Evolutionary conservation across 306 rosid species (phyloP).

Genomic region (Cicer judaicum): DNA sequence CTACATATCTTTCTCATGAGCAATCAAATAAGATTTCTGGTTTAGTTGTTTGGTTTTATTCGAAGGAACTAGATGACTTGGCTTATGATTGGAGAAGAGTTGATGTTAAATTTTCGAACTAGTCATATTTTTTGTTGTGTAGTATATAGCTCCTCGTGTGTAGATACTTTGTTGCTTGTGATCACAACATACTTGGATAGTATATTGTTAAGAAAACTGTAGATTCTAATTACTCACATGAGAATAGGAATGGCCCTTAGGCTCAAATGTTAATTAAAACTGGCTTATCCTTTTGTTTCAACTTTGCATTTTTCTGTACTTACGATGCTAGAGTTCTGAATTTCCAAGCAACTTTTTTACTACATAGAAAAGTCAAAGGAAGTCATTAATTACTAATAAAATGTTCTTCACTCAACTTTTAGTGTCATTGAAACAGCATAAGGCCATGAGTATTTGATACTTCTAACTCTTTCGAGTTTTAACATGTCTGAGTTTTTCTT

Average conservation of each 20-base stretch:
- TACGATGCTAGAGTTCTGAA: conserved; percentile 8
- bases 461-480: conserved; percentile 7
- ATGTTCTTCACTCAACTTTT: conserved; percentile 24
- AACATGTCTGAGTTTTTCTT: conserved; percentile 35
- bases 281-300: neutral
- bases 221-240: neutral
- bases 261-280: conserved; percentile 2
- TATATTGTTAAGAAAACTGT: neutral
- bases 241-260: neutral
- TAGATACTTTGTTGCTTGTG: conserved; percentile 9
- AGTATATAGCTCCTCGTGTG: neutral
- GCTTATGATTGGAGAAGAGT: neutral
- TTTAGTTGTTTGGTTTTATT: neutral
- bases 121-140: neutral
- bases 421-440: neutral
- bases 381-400: neutral
- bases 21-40: neutral
- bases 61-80: neutral
- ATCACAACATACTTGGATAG: neutral
- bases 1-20: neutral
- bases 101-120: neutral
- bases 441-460: conserved; percentile 11
- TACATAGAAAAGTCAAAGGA: conserved; percentile 9
- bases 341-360: neutral
- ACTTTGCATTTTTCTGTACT: neutral